Base-by-base conservation (phyloP, 768 basidiomycete species). In the Pluteus cervinus region DNA sequence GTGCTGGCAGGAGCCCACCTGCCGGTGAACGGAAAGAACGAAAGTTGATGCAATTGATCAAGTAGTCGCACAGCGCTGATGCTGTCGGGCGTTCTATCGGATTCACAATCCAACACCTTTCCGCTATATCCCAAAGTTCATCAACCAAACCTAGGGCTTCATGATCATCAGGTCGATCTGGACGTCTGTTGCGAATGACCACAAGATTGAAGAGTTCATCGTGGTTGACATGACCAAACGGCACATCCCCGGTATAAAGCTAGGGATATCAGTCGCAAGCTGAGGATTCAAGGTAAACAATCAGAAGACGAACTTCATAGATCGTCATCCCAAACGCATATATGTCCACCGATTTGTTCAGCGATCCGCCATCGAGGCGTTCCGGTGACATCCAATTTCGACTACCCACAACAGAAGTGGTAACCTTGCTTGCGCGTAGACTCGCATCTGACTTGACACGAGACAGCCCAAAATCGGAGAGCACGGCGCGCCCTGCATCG, bases 381-480 rank as follows among this genome's bases (percentile, higher is more conserved):
- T 68, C 66, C 3, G 49, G 48, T 5, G 64, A 61, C 60, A 67
- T 68, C 48, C 66, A 69, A 22, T 64, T 53, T 24, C 55, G 50
- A 5, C 65, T 66, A n/a, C 59, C 60, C 4, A 48, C 45, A 4
- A 55, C 42, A 14, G 51, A 44, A 11, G 52, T 57, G n/a, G n/a
- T n/a, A n/a, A n/a, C n/a, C n/a, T n/a, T n/a, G 1, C 63, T 61
- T 8, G 64, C 64, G 34, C 60, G 65, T 4, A 65, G 60, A 17
- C 54, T 49, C 29, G 46, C 44, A 32, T 60, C 60, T n/a, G 65
- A 38, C n/a, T n/a, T n/a, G 10, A 66, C 52, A 21, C 55, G 51
- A 1, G 66, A 60, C 22, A 69, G 51, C 17, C 68, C 68, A 35
- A 68, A 69, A 39, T 68, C 66, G 5, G 65, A 43, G 24, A 68